These are phyloP conservation scores for Coemansia sp. DNA, from an alignment of 192 early-diverging fungal species.

Conservation along the genomic window DNA sequence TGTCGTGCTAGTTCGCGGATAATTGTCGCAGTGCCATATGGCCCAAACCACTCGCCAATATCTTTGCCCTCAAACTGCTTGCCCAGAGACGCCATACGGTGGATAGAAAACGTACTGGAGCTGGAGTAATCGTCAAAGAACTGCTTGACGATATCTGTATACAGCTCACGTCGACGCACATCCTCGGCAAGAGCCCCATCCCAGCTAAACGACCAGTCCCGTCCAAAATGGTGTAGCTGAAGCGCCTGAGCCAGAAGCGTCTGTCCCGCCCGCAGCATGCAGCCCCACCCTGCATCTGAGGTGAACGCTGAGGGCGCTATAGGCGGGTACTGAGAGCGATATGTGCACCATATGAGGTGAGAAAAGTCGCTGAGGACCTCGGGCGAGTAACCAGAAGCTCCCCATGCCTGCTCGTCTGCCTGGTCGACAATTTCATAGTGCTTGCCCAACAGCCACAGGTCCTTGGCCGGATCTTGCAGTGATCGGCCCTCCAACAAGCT, in stretches of 20 bases:
- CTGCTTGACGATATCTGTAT: slow-evolving; percentile 66
- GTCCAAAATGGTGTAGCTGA: slow-evolving; percentile 73
- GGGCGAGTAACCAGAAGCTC: slow-evolving; percentile 22
- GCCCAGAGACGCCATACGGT: slow-evolving; percentile 84
- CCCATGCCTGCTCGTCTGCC: slow-evolving; percentile 18
- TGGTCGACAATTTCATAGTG: slow-evolving; percentile 28
- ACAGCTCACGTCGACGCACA: slow-evolving; percentile 14
- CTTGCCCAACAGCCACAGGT: slow-evolving; percentile 54
- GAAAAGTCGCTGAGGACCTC: slow-evolving; percentile 81
- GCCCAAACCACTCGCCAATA: slow-evolving; percentile 99
- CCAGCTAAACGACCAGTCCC: slow-evolving; percentile 54
- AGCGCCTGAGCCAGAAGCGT: slow-evolving; percentile 87
- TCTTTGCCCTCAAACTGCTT: slow-evolving; percentile 78
- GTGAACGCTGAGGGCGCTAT: slow-evolving; percentile 79
- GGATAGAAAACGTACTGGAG: slow-evolving; percentile 86
- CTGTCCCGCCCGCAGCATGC: slow-evolving; percentile 96
- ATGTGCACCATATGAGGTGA: slow-evolving; percentile 90
- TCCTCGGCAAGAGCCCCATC: slow-evolving; percentile 14
- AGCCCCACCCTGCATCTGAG: slow-evolving; percentile 93
- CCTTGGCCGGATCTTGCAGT: slow-evolving; percentile 30
- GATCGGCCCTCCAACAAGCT: slow-evolving; percentile 46
- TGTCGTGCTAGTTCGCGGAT: slow-evolving; percentile 26
- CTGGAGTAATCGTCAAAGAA: slow-evolving; percentile 80
- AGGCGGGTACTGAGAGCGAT: slow-evolving; percentile 84
- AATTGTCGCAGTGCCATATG: slow-evolving; percentile 59